Evolutionary conservation across 116 monocot genomes (phyloP), one percentile per base, ranked within the genome.

Genomic region (Phalaenopsis hybrid): DNA sequence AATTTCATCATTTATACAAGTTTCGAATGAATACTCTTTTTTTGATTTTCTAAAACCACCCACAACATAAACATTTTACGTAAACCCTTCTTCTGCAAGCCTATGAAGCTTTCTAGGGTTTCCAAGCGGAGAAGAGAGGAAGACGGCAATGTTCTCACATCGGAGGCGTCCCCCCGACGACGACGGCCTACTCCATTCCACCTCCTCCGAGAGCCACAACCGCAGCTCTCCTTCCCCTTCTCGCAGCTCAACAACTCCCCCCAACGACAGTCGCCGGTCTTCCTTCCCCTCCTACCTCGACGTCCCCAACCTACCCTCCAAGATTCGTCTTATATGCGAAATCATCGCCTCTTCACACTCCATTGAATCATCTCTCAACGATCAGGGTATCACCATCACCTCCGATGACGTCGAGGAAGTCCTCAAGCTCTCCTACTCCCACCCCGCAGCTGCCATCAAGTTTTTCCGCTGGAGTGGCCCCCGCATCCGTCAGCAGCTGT

Each of bases 391-490:
- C 77, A 76, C 6, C 73, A 37, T 91, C 65, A 43, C 85, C n/a
- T 23, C 82, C 33, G 33, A 77, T 12, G 88, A 92, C 28, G 90
- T 92, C n/a, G 92, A 92, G 82, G 72, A 80, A 44, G 92, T 92
- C 70, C 92, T 94, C 80, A 85, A 84, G 55, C 86, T 90, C 63
- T 90, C 92, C 83, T 94, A 94, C 90, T 70, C 92, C 74, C 72
- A 81, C 61, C 90, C 94, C 3, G 79, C 69, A 45, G 17, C 90
- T 21, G 88, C 92, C 65, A 59, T 88, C 83, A 76, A 80, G 77
- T 92, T 94, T 86, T 90, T 94, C 81, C 84, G 86, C 44, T 92
- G 90, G 90, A 78, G 88, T 23, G 86, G 87, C 68, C 12, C 50
- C 33, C 84, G 80, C 49, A 45, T 84, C 69, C 25, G 33, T 4